Evolutionary conservation across 106 monocot genomes (phyloP).

Genomic region (Posidonia australis): DNA sequence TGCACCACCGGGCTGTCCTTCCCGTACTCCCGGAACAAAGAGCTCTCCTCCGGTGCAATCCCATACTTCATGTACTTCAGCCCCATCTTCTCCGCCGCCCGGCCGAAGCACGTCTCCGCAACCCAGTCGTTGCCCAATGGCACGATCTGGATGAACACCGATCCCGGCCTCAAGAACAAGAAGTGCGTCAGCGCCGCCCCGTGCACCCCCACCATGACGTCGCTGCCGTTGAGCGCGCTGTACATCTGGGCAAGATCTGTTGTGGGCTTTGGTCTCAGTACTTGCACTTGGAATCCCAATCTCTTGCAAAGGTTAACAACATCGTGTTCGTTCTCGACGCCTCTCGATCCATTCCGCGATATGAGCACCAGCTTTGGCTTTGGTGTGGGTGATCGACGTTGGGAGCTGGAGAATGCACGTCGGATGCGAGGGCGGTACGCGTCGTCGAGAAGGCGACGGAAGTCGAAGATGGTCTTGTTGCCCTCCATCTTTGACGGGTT

Average conservation of each 20-base stretch:
- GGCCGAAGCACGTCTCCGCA: constrained; percentile 53
- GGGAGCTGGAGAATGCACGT: background rate
- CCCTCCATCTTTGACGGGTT: constrained; percentile 5
- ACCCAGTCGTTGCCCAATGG: constrained; percentile 70
- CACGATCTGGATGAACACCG: constrained; percentile 59
- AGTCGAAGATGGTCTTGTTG: constrained; percentile 33
- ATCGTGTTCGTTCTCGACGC: constrained; percentile 54
- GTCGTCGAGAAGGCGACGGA: constrained; percentile 34
- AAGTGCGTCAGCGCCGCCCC: constrained; percentile 83
- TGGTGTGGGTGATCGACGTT: background rate
- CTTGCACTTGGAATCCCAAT: constrained; percentile 21
- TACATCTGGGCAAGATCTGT: constrained; percentile 47
- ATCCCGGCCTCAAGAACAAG: constrained; percentile 55
- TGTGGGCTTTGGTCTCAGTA: constrained; percentile 26
- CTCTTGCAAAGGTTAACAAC: constrained; percentile 10
- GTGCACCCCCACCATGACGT: constrained; percentile 64
- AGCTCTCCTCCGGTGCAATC: constrained; percentile 48
- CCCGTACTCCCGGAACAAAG: constrained; percentile 33
- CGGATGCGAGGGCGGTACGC: constrained; percentile 29
- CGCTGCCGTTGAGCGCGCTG: constrained; percentile 26
- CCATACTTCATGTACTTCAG: constrained; percentile 36
- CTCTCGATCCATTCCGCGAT: constrained; percentile 53
- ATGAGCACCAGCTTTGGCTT: constrained; percentile 39
- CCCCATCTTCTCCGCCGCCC: constrained; percentile 38
- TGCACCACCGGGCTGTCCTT: constrained; percentile 30